These are phyloP conservation scores for Dioscorea alata DNA, from an alignment of 106 monocot genomes.

Conservation along the genomic window DNA sequence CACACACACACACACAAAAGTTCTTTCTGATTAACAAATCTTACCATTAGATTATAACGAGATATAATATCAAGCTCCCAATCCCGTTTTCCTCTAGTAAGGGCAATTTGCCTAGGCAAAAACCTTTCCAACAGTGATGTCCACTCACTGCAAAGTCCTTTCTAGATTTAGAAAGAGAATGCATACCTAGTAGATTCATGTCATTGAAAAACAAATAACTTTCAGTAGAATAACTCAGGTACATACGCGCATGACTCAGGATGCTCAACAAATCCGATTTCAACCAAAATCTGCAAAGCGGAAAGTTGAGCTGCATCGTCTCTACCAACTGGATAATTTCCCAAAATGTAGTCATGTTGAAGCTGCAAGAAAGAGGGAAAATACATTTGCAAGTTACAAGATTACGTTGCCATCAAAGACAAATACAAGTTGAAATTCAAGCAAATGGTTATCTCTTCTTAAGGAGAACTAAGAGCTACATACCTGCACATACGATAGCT, in stretches of 20 bases:
- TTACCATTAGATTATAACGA: constrained; percentile 76
- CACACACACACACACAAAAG: background rate
- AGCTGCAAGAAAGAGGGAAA: constrained; percentile 40
- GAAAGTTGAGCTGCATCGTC: constrained; percentile 96
- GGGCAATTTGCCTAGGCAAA: constrained; percentile 89
- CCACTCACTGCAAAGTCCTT: constrained; percentile 73
- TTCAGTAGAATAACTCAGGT: constrained; percentile 7
- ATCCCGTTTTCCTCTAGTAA: constrained; percentile 82
- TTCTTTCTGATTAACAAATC: background rate
- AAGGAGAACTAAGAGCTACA: background rate
- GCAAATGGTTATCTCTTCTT: too few relatives aligned
- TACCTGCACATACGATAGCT: constrained; percentile 97
- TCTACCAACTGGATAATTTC: constrained; percentile 95
- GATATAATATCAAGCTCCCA: constrained; percentile 96
- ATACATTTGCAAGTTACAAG: too few relatives aligned
- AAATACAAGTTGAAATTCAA: too few relatives aligned
- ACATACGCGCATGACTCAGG: constrained; percentile 85
- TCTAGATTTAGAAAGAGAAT: background rate
- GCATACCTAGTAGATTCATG: too few relatives aligned
- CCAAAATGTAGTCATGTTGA: constrained; percentile 96
- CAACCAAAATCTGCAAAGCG: constrained; percentile 90
- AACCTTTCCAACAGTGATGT: constrained; percentile 88
- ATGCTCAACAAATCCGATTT: constrained; percentile 75
- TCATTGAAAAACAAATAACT: too few relatives aligned
- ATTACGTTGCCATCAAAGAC: too few relatives aligned